Conservation (phyloP, 176 grass and related monocot genomes). For the Cenchrus americanus region DNA sequence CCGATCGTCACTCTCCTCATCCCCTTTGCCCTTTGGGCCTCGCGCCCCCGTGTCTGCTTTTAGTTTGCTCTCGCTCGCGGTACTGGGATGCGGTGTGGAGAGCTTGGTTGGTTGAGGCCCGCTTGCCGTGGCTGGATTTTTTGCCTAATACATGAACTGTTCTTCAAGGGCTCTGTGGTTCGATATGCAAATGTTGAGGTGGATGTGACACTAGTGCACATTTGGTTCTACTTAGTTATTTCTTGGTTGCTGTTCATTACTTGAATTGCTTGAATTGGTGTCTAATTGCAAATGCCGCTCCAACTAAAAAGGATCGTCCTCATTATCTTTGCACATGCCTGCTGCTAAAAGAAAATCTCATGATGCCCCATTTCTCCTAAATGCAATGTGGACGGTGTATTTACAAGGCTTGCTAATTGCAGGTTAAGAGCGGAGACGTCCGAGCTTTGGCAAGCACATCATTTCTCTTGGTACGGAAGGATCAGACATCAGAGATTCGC, state of each 20-base stretch:
- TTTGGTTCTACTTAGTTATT: background rate
- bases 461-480: conserved; percentile 82
- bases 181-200: conserved; percentile 6
- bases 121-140: background rate
- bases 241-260: background rate
- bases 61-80: background rate
- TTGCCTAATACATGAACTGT: background rate
- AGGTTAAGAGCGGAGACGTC: conserved; percentile 85
- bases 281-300: conserved; percentile 2
- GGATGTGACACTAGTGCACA: background rate
- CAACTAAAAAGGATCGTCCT: background rate
- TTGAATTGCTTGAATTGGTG: conserved; percentile 16
- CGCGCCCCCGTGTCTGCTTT: background rate
- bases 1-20: background rate
- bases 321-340: background rate
- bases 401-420: conserved; percentile 22
- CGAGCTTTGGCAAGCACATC: conserved; percentile 74
- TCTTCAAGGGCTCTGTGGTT: background rate
- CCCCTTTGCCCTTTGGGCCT: background rate
- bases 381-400: conserved; percentile 7
- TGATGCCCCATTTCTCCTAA: conserved; percentile 23
- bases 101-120: background rate
- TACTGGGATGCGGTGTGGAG: background rate
- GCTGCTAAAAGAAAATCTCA: background rate
- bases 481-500: conserved; percentile 82